These are phyloP conservation scores for Tolypocladium capitatum DNA, from an alignment of 2,329 filamentous ascomycete genomes.

Conservation along the genomic window DNA sequence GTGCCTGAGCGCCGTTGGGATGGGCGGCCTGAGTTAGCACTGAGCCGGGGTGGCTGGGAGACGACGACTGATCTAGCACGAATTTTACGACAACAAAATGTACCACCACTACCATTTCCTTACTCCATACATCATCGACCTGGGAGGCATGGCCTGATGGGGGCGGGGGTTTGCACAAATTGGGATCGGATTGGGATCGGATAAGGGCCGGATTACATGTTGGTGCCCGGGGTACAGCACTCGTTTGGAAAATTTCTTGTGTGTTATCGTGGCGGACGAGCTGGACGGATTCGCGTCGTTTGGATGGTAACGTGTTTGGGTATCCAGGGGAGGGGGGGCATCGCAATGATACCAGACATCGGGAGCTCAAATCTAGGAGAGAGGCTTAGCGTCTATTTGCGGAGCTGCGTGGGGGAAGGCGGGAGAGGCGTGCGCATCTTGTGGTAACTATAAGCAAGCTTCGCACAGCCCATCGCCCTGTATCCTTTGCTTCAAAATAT, in stretches of 20 bases:
- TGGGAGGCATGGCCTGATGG: not conserved
- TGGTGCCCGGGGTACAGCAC: not conserved
- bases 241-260: not conserved
- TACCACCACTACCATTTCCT: not conserved
- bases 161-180: not conserved
- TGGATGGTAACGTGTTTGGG: not conserved
- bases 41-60: conserved; percentile 25
- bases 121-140: not conserved
- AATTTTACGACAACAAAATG: not conserved
- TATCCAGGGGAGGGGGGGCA: not conserved
- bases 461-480: not conserved
- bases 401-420: too few relatives aligned
- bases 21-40: conserved; percentile 8
- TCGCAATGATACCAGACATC: not conserved
- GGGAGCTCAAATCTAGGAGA: not conserved
- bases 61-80: conserved; percentile 19
- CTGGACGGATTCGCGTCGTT: not conserved
- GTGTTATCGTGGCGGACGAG: not conserved
- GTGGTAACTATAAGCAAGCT: not conserved
- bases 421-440: not conserved
- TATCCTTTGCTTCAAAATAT: not conserved
- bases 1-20: conserved; percentile 21
- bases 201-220: not conserved
- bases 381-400: not conserved
- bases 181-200: too few relatives aligned